A percentile compares a stretch with the other conserved stretches of the same genome.
Conservation (phyloP, 1,284 basidiomycete genomes). For the Laetiporus sulphureus region DNA sequence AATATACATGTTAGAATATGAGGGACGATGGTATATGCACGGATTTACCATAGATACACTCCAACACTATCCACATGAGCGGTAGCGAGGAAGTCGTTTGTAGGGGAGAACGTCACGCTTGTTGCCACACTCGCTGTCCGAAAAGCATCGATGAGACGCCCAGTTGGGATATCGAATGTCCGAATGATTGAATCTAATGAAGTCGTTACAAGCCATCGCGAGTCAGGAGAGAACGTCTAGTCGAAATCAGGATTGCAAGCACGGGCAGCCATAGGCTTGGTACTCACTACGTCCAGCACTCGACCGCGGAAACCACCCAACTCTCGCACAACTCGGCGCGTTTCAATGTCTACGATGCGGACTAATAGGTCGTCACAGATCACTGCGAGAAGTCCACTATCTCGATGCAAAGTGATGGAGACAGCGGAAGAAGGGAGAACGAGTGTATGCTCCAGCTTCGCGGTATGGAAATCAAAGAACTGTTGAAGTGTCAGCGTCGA, state of each 20-base stretch:
- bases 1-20: not conserved
- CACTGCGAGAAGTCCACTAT: constrained; percentile 81
- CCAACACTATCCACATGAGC: constrained; percentile 93
- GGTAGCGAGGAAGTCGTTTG: constrained; percentile 94
- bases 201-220: constrained; percentile 85
- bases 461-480: constrained; percentile 96
- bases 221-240: constrained; percentile 90
- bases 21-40: not conserved
- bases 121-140: constrained; percentile 86
- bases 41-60: constrained; percentile 79
- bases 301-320: constrained; percentile 75
- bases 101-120: constrained; percentile 88
- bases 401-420: constrained; percentile 75
- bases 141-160: constrained; percentile 90
- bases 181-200: constrained; percentile 90
- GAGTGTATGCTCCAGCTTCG: constrained; percentile 63
- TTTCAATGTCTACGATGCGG: constrained; percentile 90
- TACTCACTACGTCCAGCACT: constrained; percentile 75
- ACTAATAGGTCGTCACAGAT: constrained; percentile 84
- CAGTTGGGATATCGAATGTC: constrained; percentile 95
- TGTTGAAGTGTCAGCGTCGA: constrained; percentile 25
- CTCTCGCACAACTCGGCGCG: constrained; percentile 81
- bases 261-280: not conserved
- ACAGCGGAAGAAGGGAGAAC: constrained; percentile 64
- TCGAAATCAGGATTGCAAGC: not conserved